Conservation (phyloP, 163 green algal species). For the Trebouxia gelatinosa region DNA sequence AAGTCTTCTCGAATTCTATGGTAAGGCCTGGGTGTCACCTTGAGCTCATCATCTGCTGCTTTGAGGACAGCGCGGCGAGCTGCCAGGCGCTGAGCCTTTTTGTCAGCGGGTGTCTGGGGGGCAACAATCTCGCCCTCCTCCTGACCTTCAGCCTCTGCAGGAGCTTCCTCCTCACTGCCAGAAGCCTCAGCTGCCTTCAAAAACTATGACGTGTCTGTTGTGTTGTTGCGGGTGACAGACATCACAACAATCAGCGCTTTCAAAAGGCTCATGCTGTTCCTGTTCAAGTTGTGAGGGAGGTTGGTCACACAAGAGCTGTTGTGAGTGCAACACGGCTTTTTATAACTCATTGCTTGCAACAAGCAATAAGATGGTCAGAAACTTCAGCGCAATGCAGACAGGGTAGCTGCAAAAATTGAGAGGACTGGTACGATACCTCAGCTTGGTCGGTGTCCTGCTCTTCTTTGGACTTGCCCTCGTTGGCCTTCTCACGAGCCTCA, state of each 20-base stretch:
- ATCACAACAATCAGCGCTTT: too few relatives aligned
- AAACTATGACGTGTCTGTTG: too few relatives aligned
- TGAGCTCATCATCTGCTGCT: constrained; percentile 33
- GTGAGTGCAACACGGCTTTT: too few relatives aligned
- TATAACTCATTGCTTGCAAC: too few relatives aligned
- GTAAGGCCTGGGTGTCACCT: constrained; percentile 16
- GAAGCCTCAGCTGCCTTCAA: constrained; percentile 34
- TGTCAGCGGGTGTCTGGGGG: not conserved
- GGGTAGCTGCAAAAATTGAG: too few relatives aligned
- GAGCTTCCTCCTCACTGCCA: constrained; percentile 8
- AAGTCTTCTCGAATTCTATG: too few relatives aligned
- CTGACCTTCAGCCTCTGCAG: constrained; percentile 9
- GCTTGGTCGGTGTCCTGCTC: constrained; percentile 45
- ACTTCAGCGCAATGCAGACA: constrained; percentile 15
- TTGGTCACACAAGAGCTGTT: too few relatives aligned
- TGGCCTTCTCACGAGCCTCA: constrained; percentile 56
- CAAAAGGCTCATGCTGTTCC: too few relatives aligned
- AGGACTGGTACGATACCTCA: constrained; percentile 35
- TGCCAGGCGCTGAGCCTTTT: constrained; percentile 13
- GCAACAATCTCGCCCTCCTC: constrained; percentile 68
- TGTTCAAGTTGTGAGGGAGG: too few relatives aligned
- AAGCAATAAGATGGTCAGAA: too few relatives aligned
- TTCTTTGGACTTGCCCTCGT: constrained; percentile 45
- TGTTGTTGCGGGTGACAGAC: too few relatives aligned
- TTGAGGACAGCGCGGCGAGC: not conserved